A percentile compares a stretch with the other conserved stretches of the same genome.
Evolutionary conservation across 495 filamentous ascomycete species (phyloP).

Genomic region (Friedmanniomyces simplex): DNA sequence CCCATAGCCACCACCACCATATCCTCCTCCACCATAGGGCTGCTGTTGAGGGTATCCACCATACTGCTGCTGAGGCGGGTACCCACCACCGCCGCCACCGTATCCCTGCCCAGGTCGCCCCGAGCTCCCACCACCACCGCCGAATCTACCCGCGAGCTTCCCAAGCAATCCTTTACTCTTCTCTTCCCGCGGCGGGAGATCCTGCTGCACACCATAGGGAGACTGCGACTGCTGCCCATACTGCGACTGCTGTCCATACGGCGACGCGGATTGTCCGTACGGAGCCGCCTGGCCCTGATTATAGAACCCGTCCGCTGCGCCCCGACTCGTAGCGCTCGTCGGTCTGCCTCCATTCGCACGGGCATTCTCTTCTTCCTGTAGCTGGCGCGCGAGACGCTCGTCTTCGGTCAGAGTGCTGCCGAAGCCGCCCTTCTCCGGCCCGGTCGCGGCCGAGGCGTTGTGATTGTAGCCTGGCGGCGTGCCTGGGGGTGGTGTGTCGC

Average conservation of each 20-base stretch:
- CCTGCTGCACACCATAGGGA: conserved; percentile 2
- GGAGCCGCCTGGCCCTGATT: conserved; percentile 16
- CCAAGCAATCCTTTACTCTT: conserved; percentile 43
- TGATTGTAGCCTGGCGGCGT: conserved; percentile 57
- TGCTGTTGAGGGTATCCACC: conserved; percentile 32
- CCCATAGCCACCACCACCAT: conserved; percentile 16
- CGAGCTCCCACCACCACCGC: background rate
- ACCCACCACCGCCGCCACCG: conserved; percentile 13
- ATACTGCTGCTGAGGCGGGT: background rate
- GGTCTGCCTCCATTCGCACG: conserved; percentile 32
- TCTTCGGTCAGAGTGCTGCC: conserved; percentile 47
- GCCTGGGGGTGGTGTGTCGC: conserved; percentile 25
- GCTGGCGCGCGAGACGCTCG: conserved; percentile 59
- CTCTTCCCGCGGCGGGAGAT: conserved; percentile 30
- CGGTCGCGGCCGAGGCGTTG: conserved; percentile 26
- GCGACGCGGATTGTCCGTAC: background rate
- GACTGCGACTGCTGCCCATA: conserved; percentile 17
- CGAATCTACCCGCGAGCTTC: conserved; percentile 40
- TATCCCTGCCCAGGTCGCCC: conserved; percentile 16
- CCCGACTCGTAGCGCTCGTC: conserved; percentile 22
- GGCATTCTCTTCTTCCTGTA: conserved; percentile 76
- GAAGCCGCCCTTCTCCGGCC: conserved; percentile 45
- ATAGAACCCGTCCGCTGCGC: conserved; percentile 42
- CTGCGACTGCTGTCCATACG: conserved; percentile 21
- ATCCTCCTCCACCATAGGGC: conserved; percentile 24